Conservation (phyloP, 805 yeast genomes). For the Kodamaea leandrae region DNA sequence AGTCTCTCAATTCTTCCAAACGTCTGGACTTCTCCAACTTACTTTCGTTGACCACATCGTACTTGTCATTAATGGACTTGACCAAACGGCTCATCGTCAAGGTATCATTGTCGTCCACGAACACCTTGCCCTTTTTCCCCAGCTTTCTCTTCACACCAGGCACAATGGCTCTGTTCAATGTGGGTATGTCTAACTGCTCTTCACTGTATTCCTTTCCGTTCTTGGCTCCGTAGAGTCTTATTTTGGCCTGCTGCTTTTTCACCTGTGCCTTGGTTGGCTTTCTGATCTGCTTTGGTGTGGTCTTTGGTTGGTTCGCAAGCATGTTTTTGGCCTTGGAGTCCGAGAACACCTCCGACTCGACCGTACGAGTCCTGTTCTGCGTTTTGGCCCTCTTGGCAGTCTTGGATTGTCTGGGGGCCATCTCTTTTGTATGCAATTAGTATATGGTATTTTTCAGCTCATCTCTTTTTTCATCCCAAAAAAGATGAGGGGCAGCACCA, state of each 20-base stretch:
- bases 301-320: constrained; percentile 54
- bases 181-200: constrained; percentile 75
- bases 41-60: constrained; percentile 77
- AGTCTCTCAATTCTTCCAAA: constrained; percentile 84
- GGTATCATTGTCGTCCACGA: constrained; percentile 67
- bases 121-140: constrained; percentile 87
- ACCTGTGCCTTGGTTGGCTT: constrained; percentile 49
- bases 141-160: constrained; percentile 77
- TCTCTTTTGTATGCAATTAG: constrained; percentile 14
- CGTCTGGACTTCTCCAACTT: constrained; percentile 87
- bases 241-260: constrained; percentile 63
- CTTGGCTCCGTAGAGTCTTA: constrained; percentile 67
- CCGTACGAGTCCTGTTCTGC: constrained; percentile 53
- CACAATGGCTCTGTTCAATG: constrained; percentile 73
- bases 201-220: constrained; percentile 62
- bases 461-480: constrained; percentile 1
- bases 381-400: constrained; percentile 54
- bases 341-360: constrained; percentile 62
- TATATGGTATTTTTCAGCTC: constrained; percentile 3
- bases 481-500: neutral
- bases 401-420: constrained; percentile 61
- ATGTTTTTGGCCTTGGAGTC: constrained; percentile 71
- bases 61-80: constrained; percentile 75
- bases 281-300: constrained; percentile 56
- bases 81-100: constrained; percentile 65